Conservation (phyloP, 2,329 filamentous ascomycete genomes). For the Rugonectria rugulosa region DNA sequence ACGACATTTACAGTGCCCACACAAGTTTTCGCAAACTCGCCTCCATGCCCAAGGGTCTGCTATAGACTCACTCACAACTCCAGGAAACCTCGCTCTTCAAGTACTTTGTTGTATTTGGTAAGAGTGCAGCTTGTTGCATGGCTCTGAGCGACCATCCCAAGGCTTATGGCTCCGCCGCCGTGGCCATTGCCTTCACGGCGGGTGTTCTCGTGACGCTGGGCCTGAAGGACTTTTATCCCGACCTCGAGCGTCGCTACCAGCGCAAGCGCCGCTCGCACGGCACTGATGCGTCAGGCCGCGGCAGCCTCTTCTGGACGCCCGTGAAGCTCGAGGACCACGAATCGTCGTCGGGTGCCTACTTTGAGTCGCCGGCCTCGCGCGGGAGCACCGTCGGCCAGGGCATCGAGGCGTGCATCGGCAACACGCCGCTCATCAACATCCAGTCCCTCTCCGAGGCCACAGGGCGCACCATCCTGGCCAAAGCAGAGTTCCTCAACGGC, state of each 20-base stretch:
- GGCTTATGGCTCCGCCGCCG: constrained; percentile 69
- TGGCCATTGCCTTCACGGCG: constrained; percentile 77
- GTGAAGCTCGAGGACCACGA: constrained; percentile 66
- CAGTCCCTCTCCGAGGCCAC: constrained; percentile 86
- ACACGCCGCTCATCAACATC: constrained; percentile 89
- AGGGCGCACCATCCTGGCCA: constrained; percentile 88
- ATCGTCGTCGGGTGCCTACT: constrained; percentile 30
- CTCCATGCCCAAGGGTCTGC: neutral
- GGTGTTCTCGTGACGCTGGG: constrained; percentile 79
- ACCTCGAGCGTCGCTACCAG: constrained; percentile 72
- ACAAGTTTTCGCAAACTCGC: neutral
- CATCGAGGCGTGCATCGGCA: constrained; percentile 90
- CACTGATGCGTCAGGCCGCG: constrained; percentile 41
- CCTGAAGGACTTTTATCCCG: constrained; percentile 81
- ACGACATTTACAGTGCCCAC: neutral
- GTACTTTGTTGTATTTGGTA: neutral
- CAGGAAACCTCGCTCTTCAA: neutral
- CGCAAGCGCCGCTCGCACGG: constrained; percentile 45
- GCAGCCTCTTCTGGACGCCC: constrained; percentile 57
- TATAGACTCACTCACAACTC: neutral
- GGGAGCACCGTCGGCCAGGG: constrained; percentile 67
- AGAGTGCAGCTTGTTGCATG: constrained; percentile 49
- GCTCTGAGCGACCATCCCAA: constrained; percentile 67
- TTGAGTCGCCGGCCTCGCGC: constrained; percentile 31
- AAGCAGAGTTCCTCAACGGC: constrained; percentile 96